Conservation (phyloP, 179 eudicot genomes). For the Camellia oleifera region DNA sequence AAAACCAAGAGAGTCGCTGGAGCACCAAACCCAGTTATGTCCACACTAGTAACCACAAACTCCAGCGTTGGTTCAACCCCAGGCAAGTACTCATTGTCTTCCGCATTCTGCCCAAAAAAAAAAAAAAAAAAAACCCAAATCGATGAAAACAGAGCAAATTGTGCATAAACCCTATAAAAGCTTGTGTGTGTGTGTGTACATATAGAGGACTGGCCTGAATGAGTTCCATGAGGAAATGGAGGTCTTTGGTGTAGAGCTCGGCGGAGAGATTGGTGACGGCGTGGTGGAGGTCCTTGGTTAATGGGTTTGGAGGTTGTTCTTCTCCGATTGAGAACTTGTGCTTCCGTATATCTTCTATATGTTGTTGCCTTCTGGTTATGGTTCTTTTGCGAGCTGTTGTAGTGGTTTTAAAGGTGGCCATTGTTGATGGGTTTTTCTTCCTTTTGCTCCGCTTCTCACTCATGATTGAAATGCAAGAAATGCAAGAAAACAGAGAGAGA, state of each 20-base stretch:
- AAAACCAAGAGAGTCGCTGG: conserved; percentile 35
- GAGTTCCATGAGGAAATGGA: conserved; percentile 19
- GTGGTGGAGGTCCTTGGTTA: conserved; percentile 8
- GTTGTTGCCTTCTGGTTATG: background rate
- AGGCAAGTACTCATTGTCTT: conserved; percentile 28
- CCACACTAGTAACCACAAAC: conserved; percentile 24
- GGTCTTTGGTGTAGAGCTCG: conserved; percentile 11
- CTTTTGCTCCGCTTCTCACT: no score
- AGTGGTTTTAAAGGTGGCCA: background rate
- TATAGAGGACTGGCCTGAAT: background rate
- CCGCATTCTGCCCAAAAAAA: conserved; percentile 30
- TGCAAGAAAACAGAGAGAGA: no score
- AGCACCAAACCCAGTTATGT: conserved; percentile 34
- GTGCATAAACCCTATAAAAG: no score
- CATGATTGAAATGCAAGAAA: no score
- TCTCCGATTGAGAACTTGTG: conserved; percentile 14
- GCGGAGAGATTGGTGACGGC: conserved; percentile 13
- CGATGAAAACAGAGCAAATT: background rate
- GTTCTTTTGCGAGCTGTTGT: background rate
- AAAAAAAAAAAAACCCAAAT: background rate
- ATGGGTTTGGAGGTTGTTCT: background rate
- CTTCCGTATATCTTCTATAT: conserved; percentile 2
- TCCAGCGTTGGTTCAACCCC: conserved; percentile 33
- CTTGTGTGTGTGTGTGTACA: background rate
- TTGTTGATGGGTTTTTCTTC: background rate